These are phyloP conservation scores for Sugiyamaella chiloensis DNA, from an alignment of 805 yeast genomes.

Conservation along the genomic window DNA sequence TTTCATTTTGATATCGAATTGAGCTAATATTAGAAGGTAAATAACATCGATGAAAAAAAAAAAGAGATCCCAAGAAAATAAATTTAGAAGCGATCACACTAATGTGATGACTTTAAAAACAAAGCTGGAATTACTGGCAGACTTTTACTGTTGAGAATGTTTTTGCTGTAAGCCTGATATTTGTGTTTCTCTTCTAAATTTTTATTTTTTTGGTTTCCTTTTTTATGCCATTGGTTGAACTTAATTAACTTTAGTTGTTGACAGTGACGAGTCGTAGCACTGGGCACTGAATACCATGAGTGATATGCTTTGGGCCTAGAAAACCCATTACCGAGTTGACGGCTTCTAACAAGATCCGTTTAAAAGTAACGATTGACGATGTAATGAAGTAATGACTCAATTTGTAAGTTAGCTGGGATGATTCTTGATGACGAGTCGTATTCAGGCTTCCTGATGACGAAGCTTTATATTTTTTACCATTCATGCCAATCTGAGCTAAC, in stretches of 20 bases:
- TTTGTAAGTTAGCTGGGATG: conserved; percentile 47
- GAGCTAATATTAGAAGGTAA: conserved; percentile 17
- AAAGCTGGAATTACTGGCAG: conserved; percentile 99
- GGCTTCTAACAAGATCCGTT: no score
- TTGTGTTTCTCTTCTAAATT: no score
- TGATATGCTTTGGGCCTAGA: conserved; percentile 99
- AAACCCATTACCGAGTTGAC: conserved; percentile 81
- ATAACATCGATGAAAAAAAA: not conserved
- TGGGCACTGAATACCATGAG: conserved; percentile 98
- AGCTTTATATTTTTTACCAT: conserved; percentile 72
- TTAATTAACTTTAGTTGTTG: no score
- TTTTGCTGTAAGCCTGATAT: conserved; percentile 44
- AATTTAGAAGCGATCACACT: no score
- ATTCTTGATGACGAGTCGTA: conserved; percentile 98
- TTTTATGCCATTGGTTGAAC: no score
- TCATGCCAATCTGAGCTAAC: conserved; percentile 82
- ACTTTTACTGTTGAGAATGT: conserved; percentile 74
- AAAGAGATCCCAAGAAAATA: no score
- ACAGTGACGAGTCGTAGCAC: conserved; percentile 88
- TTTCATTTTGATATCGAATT: not conserved
- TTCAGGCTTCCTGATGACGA: conserved; percentile 94
- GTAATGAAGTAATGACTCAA: no score
- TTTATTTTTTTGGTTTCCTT: no score
- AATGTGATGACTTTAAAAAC: conserved; percentile 56
- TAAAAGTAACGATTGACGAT: no score